Conservation (phyloP, 2,329 filamentous ascomycete species). For the Plectosphaerella sp. region DNA sequence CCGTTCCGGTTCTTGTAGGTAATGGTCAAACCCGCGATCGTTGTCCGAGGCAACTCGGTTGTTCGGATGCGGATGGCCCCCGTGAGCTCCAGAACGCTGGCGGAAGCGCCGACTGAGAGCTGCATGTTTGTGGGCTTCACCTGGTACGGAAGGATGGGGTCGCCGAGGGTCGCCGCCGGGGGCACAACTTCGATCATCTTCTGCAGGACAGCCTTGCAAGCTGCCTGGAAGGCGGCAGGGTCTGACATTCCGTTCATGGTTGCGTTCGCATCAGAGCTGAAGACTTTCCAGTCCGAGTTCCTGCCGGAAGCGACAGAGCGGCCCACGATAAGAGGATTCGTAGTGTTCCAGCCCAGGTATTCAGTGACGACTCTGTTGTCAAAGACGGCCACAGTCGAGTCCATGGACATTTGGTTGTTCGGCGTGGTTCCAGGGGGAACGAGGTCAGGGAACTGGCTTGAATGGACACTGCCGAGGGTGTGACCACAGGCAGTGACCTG, state of each 20-base stretch:
- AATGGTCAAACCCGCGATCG: constrained; percentile 43
- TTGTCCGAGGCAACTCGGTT: constrained; percentile 35
- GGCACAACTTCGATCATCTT: constrained; percentile 61
- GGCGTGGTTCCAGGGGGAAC: constrained; percentile 37
- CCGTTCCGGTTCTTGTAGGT: constrained; percentile 54
- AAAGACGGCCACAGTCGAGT: constrained; percentile 42
- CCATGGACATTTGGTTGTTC: constrained; percentile 41
- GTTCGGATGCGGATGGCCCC: constrained; percentile 55
- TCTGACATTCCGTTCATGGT: constrained; percentile 47
- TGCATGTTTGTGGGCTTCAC: constrained; percentile 57
- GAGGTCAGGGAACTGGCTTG: constrained; percentile 46
- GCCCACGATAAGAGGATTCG: constrained; percentile 51
- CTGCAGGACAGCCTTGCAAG: constrained; percentile 48
- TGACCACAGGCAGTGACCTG: constrained; percentile 58
- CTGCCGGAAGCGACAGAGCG: constrained; percentile 37
- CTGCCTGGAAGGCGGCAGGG: constrained; percentile 35
- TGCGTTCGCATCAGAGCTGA: constrained; percentile 48
- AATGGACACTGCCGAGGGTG: constrained; percentile 56
- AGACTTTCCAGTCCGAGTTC: constrained; percentile 53
- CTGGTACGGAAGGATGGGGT: constrained; percentile 49
- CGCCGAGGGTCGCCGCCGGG: constrained; percentile 41
- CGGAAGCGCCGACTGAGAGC: constrained; percentile 46
- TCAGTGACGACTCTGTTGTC: constrained; percentile 55
- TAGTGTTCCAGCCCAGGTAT: constrained; percentile 49
- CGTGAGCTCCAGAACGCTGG: constrained; percentile 41